phyloP scores from a whole-genome alignment of 2,329 filamentous ascomycete genomes.

The Beauveria medogensis region DNA sequence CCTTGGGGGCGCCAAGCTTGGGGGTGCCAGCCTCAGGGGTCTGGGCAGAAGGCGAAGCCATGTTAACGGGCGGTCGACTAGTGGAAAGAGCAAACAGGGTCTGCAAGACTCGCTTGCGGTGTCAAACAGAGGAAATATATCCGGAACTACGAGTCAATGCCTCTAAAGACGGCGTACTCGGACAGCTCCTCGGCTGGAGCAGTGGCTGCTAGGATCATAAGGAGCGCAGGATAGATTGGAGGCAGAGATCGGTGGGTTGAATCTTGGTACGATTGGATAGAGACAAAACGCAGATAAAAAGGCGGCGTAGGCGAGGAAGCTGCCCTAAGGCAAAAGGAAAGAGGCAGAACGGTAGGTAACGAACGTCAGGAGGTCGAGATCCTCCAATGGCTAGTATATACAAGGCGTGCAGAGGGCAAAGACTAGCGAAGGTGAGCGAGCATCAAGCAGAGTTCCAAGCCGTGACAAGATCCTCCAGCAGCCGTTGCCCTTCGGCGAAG shows the following conservation, averaged over 20 bases:
- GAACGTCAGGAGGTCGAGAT: conserved; percentile 13
- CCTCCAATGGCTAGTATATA: conserved; percentile 15
- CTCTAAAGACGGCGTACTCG: conserved; percentile 6
- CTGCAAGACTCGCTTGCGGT: background rate
- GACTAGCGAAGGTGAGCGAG: conserved; percentile 30
- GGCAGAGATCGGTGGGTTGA: background rate
- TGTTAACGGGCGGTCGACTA: conserved; percentile 16
- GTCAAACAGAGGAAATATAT: background rate
- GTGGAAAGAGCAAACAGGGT: background rate
- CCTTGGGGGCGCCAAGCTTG: conserved; percentile 54
- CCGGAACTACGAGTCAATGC: conserved; percentile 6
- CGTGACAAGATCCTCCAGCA: conserved; percentile 17
- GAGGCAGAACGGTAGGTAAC: conserved; percentile 8
- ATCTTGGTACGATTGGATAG: background rate
- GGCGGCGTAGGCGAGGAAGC: conserved; percentile 9
- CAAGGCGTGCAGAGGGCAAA: conserved; percentile 26
- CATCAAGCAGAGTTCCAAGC: conserved; percentile 20
- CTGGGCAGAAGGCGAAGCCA: conserved; percentile 26
- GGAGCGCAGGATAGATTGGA: conserved; percentile 19
- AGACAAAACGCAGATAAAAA: background rate
- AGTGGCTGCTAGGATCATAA: conserved; percentile 20
- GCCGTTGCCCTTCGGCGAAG: conserved; percentile 8
- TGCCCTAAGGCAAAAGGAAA: conserved; percentile 14
- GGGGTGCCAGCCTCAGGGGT: conserved; percentile 31
- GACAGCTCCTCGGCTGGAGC: conserved; percentile 15